Conservation (phyloP, 1,284 basidiomycete species). For the Kalmanozyma brasiliensis region DNA sequence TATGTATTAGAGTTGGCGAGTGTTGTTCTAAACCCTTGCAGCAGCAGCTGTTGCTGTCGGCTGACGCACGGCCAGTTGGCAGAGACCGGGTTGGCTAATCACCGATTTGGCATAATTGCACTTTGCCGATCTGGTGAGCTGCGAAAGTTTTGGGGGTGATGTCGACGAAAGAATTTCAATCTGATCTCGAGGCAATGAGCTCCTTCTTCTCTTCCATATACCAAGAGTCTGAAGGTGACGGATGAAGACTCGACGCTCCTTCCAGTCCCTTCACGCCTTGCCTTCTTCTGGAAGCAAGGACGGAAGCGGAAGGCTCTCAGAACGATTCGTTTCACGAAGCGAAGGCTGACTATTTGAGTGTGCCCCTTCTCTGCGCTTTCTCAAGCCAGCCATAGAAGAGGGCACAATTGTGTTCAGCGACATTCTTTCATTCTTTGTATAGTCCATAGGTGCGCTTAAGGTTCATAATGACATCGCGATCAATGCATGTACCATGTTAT, state of each 20-base stretch:
- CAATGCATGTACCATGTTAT: too few relatives aligned
- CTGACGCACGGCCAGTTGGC: too few relatives aligned
- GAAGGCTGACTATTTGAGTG: constrained; percentile 54
- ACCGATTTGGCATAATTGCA: too few relatives aligned
- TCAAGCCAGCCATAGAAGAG: constrained; percentile 28
- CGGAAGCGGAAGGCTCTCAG: constrained; percentile 39
- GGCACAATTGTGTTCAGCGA: constrained; percentile 55
- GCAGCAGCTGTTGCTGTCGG: background rate
- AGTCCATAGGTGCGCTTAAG: too few relatives aligned
- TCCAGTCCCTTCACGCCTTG: constrained; percentile 52
- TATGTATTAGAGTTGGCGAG: too few relatives aligned
- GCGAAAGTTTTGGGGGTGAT: background rate
- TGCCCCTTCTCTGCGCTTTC: constrained; percentile 40
- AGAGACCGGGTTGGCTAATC: too few relatives aligned
- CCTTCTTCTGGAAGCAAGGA: constrained; percentile 1
- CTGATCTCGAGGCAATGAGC: background rate
- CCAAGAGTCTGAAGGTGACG: constrained; percentile 50
- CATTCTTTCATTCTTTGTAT: constrained; percentile 12
- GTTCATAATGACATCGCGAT: too few relatives aligned
- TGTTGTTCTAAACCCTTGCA: constrained; percentile 1
- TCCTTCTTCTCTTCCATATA: constrained; percentile 23
- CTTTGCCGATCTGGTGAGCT: background rate
- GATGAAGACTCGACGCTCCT: constrained; percentile 16
- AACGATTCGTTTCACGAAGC: constrained; percentile 18
- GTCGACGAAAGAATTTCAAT: background rate